Percentiles rank a stretch among this genome's conserved stretches.
These are phyloP conservation scores for Tulasnella calospora DNA, from an alignment of 768 basidiomycete genomes.

Conservation along the genomic window DNA sequence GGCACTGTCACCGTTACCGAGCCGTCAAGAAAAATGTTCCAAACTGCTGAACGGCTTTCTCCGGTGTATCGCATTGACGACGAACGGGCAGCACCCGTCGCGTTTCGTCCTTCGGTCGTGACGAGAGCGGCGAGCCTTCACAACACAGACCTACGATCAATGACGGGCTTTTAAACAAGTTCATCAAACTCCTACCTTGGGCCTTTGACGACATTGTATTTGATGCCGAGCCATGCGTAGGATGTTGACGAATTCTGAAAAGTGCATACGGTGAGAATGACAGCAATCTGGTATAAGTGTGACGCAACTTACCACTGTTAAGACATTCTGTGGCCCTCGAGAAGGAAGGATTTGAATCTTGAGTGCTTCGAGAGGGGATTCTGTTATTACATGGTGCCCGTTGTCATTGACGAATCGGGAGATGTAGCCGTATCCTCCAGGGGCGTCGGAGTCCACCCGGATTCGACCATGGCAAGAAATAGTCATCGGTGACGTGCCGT, in stretches of 20 bases:
- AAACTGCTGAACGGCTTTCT: neutral
- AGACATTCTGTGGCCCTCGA: neutral
- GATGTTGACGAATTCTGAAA: neutral
- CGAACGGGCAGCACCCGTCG: neutral
- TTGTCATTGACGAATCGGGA: conserved; percentile 3
- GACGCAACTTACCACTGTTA: neutral
- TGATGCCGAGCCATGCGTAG: neutral
- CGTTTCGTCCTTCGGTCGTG: neutral
- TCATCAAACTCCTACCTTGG: neutral
- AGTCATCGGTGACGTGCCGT: neutral
- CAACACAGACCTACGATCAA: neutral
- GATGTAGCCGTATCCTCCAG: neutral
- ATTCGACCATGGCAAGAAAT: neutral
- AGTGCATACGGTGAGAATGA: neutral
- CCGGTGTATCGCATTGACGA: neutral
- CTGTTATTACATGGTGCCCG: neutral
- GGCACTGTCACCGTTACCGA: neutral
- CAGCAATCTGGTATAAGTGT: neutral
- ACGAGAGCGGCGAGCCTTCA: neutral
- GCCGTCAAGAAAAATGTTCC: neutral
- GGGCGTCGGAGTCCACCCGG: neutral
- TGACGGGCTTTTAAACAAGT: neutral
- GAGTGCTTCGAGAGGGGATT: neutral
- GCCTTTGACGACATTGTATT: neutral
- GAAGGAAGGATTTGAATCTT: neutral